These are phyloP conservation scores for Sugiyamaella smithiae DNA, from an alignment of 805 yeast species.

Conservation along the genomic window DNA sequence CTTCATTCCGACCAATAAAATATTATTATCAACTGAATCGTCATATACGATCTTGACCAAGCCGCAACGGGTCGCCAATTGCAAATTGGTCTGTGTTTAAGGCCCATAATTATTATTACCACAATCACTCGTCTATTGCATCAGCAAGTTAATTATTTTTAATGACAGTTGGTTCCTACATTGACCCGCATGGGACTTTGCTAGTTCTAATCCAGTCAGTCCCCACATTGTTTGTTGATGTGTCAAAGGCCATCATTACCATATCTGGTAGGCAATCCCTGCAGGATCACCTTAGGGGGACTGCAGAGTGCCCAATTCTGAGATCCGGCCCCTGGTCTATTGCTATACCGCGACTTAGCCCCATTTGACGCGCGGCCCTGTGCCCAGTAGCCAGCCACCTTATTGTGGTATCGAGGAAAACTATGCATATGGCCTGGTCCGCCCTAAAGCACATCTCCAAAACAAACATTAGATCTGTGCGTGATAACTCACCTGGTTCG, in stretches of 20 bases:
- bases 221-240: neutral
- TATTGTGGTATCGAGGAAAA: neutral
- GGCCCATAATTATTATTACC: no score
- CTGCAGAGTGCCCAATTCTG: neutral
- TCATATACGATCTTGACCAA: no score
- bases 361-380: neutral
- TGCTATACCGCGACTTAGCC: neutral
- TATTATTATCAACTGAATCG: no score
- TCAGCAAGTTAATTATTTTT: no score
- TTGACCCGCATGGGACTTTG: no score
- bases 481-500: neutral
- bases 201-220: no score
- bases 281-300: neutral
- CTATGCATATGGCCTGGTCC: neutral
- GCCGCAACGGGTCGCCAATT: no score
- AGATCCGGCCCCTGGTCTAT: slow-evolving; percentile 3
- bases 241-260: neutral
- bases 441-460: slow-evolving; percentile 1
- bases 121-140: no score
- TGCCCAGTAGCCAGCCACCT: neutral
- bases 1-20: no score
- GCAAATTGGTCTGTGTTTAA: no score
- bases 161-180: no score
- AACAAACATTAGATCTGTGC: slow-evolving; percentile 4
- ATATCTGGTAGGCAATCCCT: neutral